phyloP scores from a whole-genome alignment of 345 rosid species.

The Eucalyptus pauciflora region DNA sequence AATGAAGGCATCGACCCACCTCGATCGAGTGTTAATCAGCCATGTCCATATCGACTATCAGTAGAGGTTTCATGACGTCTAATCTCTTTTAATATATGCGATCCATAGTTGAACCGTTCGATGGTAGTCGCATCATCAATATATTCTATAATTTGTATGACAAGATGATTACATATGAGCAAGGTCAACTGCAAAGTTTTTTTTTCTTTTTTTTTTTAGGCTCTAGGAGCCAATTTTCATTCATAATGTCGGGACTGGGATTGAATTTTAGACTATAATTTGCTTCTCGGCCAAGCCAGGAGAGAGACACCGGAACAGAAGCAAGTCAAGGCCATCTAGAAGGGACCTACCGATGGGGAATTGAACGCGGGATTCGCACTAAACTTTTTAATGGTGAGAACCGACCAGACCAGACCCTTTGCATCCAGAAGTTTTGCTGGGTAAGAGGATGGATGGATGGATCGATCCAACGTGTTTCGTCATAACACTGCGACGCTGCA shows the following conservation, averaged over 20 bases:
- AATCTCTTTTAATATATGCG: neutral
- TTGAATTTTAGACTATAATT: neutral
- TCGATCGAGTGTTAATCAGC: neutral
- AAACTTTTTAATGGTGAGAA: neutral
- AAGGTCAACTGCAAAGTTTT: neutral
- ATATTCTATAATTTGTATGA: neutral
- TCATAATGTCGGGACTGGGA: neutral
- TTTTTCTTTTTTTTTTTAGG: neutral
- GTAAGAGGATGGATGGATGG: accelerated
- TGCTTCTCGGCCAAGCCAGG: neutral
- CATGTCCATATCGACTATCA: accelerated
- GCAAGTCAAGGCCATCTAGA: neutral
- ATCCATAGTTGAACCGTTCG: neutral
- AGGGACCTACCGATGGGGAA: neutral
- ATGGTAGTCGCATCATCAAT: neutral
- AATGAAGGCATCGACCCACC: neutral
- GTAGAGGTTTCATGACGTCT: too few relatives aligned
- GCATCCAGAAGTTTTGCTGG: neutral
- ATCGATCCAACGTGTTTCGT: neutral
- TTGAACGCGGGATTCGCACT: neutral
- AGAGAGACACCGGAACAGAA: neutral
- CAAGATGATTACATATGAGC: neutral
- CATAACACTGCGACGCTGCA: neutral
- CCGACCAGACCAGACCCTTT: neutral
- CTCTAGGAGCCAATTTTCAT: neutral